Percentiles rank a stretch among this genome's conserved stretches.
These are phyloP conservation scores for Xylona heveae DNA, from an alignment of 495 filamentous ascomycete genomes.

Conservation along the genomic window DNA sequence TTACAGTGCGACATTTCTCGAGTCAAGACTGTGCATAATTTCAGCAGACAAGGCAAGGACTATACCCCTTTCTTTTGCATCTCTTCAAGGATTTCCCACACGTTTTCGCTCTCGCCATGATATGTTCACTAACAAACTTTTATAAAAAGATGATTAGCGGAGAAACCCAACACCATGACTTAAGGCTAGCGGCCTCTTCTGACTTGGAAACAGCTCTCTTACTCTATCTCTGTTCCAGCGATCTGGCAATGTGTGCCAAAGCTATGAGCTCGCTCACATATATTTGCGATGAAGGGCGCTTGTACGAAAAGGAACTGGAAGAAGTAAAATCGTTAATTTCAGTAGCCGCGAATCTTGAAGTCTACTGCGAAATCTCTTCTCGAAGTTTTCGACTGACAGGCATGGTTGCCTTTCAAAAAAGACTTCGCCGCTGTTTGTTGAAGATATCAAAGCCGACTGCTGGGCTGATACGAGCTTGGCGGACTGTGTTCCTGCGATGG, in stretches of 20 bases:
- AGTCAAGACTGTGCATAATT: no score
- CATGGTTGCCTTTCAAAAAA: conserved; percentile 42
- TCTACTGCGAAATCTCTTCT: conserved; percentile 38
- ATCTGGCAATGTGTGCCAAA: conserved; percentile 37
- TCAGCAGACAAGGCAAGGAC: no score
- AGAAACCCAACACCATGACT: no score
- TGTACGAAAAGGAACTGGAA: conserved; percentile 26
- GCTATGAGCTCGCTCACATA: conserved; percentile 39
- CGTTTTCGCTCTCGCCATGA: no score
- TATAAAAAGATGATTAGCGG: no score
- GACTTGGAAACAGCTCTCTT: conserved; percentile 34
- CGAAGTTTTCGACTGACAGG: conserved; percentile 41
- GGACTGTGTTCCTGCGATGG: conserved; percentile 38
- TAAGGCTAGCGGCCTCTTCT: conserved; percentile 16
- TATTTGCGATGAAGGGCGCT: conserved; percentile 35
- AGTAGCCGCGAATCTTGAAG: conserved; percentile 33
- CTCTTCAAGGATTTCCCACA: no score
- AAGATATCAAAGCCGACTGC: conserved; percentile 36
- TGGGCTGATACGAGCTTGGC: conserved; percentile 42
- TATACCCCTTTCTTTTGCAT: no score
- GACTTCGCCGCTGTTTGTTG: conserved; percentile 29
- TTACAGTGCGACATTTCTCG: no score
- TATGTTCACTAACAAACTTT: no score
- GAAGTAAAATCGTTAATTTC: conserved; percentile 25
- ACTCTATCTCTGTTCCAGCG: conserved; percentile 36